phyloP scores from a whole-genome alignment of 495 filamentous ascomycete species.

The Neurospora sp. region DNA sequence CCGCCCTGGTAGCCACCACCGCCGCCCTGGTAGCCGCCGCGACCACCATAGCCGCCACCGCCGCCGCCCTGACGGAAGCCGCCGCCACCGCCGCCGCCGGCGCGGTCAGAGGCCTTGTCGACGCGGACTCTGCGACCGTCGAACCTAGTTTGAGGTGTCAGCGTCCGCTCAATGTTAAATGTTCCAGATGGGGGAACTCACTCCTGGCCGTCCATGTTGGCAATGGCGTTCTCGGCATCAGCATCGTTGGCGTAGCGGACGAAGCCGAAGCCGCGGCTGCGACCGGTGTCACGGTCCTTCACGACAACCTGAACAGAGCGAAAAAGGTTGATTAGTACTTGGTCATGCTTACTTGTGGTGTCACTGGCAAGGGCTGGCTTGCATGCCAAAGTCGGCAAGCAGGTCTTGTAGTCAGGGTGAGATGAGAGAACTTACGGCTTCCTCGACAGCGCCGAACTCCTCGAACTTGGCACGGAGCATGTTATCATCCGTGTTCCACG shows the following conservation, averaged over 20 bases:
- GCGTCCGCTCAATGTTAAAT: conserved; percentile 2
- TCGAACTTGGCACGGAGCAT: conserved; percentile 79
- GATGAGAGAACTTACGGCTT: conserved; percentile 62
- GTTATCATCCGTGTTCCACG: conserved; percentile 90
- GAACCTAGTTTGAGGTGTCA: conserved; percentile 49
- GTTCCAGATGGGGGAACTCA: conserved; percentile 34
- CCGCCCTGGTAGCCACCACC: conserved; percentile 10
- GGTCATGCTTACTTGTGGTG: not conserved
- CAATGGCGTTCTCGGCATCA: conserved; percentile 77
- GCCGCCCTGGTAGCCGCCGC: not conserved
- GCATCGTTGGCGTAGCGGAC: conserved; percentile 72
- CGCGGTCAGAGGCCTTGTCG: conserved; percentile 81
- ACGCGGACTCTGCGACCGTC: conserved; percentile 94
- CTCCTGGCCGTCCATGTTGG: conserved; percentile 88
- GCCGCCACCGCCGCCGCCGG: conserved; percentile 38
- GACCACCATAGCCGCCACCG: not conserved
- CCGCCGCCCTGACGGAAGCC: conserved; percentile 2
- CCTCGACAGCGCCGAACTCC: conserved; percentile 77
- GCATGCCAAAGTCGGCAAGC: not conserved
- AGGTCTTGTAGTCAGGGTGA: not conserved
- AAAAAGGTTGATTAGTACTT: conserved; percentile 7
- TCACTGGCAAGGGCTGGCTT: not conserved
- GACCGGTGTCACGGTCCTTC: conserved; percentile 91
- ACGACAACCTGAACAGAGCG: conserved; percentile 65
- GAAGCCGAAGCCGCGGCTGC: conserved; percentile 96